A percentile compares a stretch with the other conserved stretches of the same genome.
Conservation (phyloP, 352 stramenopile species). For the Phytophthora foliorum region DNA sequence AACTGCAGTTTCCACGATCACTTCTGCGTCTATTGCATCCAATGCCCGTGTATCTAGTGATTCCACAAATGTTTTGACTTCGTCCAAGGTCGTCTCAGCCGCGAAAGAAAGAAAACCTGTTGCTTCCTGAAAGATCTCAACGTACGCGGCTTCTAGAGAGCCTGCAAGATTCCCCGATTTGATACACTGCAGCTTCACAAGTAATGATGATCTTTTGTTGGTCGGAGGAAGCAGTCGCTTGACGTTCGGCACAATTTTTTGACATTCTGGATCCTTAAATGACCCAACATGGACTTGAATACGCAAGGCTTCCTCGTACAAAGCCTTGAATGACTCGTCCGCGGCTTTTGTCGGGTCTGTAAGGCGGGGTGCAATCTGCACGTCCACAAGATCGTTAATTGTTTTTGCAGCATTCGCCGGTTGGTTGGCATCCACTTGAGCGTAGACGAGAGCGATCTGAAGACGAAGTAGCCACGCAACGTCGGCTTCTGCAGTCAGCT, state of each 20-base stretch:
- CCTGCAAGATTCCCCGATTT: constrained; percentile 58
- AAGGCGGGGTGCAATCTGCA: constrained; percentile 57
- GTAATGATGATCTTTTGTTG: constrained; percentile 52
- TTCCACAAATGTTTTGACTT: constrained; percentile 48
- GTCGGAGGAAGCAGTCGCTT: constrained; percentile 54
- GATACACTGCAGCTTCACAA: constrained; percentile 76
- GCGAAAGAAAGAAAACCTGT: constrained; percentile 56
- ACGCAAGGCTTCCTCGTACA: constrained; percentile 77
- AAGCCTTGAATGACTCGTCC: constrained; percentile 34
- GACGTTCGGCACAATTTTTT: constrained; percentile 74
- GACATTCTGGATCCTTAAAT: constrained; percentile 80
- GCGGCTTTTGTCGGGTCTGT: constrained; percentile 33
- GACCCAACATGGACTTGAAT: constrained; percentile 79
- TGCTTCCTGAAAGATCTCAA: constrained; percentile 71
- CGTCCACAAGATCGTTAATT: constrained; percentile 77
- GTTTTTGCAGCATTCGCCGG: constrained; percentile 61
- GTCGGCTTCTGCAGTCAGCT: constrained; percentile 77
- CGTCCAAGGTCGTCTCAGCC: constrained; percentile 35
- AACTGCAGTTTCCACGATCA: constrained; percentile 66
- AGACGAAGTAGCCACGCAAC: constrained; percentile 71
- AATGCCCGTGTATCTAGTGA: constrained; percentile 38
- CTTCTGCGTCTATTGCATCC: constrained; percentile 60
- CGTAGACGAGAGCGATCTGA: constrained; percentile 74
- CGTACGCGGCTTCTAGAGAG: constrained; percentile 52
- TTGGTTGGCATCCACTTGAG: constrained; percentile 76